phyloP scores from a whole-genome alignment of 2,329 filamentous ascomycete genomes.

The Macroventuria anomochaeta region DNA sequence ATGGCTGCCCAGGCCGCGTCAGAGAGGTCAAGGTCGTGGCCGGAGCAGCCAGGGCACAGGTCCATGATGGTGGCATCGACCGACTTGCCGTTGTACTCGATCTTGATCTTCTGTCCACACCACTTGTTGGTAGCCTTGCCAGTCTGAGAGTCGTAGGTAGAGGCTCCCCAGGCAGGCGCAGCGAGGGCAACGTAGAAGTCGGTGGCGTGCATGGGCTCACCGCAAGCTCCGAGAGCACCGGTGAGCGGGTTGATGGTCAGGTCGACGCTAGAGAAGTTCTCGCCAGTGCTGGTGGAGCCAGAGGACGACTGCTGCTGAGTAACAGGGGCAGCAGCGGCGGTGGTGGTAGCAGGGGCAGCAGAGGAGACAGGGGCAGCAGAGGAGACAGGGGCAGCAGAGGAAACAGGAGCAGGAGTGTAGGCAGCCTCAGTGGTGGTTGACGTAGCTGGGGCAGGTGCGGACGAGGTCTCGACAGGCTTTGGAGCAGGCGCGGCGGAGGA shows the following conservation, averaged over 20 bases:
- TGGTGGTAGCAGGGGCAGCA: constrained; percentile 3
- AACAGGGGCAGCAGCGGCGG: constrained; percentile 10
- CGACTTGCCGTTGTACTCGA: constrained; percentile 40
- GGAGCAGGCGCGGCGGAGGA: constrained; percentile 16
- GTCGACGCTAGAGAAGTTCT: constrained; percentile 25
- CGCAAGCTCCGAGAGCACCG: constrained; percentile 42
- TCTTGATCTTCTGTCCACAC: constrained; percentile 44
- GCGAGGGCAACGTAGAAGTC: constrained; percentile 41
- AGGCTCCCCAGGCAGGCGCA: constrained; percentile 33
- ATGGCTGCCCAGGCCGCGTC: constrained; percentile 39
- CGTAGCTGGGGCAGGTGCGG: constrained; percentile 13
- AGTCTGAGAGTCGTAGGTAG: constrained; percentile 40
- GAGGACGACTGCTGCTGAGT: constrained; percentile 1
- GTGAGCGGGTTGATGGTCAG: constrained; percentile 46
- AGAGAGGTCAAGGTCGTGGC: constrained; percentile 41
- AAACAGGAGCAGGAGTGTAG: constrained; percentile 14
- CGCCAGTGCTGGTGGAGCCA: constrained; percentile 10
- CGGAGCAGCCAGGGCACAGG: constrained; percentile 43
- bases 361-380: constrained; percentile 10
- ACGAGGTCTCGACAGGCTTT: constrained; percentile 17
- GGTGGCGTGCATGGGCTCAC: constrained; percentile 30
- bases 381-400: constrained; percentile 8
- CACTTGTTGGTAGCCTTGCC: constrained; percentile 42
- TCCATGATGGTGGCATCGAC: constrained; percentile 42
- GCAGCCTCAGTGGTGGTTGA: constrained; percentile 18